Base-by-base conservation (phyloP, 495 filamentous ascomycete species). In the Hypomontagnella monticulosa region DNA sequence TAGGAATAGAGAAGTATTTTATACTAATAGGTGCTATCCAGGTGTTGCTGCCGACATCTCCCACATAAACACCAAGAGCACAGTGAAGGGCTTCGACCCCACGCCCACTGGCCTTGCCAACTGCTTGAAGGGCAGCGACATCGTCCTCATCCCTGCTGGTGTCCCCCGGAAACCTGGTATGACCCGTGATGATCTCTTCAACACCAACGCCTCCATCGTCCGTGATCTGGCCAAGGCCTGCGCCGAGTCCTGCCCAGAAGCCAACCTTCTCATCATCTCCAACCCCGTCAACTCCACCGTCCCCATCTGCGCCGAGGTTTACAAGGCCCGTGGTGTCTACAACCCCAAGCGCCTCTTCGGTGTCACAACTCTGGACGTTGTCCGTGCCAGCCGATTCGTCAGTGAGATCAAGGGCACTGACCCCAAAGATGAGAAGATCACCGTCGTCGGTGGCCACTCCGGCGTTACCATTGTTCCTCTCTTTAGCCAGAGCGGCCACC, bases 231-330 rank as follows among this genome's bases (percentile, higher is more conserved):
- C 95, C 78, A 97, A 99, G 88, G 93, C 93, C 69, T 88, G 87
- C 73, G 95, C 95, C 72, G 89, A 96, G 70, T 84, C 91, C 72
- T 84, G 88, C 77, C 96, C 95, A 59, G 85, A 99, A 46, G 96
- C 95, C 80, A 97, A 96, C 78, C 84, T 98, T 79, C 89, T 98
- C 74, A 88, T 99, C 84, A 99, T 99, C 81, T 87, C 93, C 79
- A 99, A 99, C 87, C 95, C 95, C 32, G 95, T 99, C 80, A 99
- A 99, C 91, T 96, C 91, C 73, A 99, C 95, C 70, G 96, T 99
- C 71, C 96, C 95, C 75, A 99, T 99, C 82, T 86, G 88, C 71
- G 89, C 95, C 75, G 96, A 99, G 85, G 87, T 98, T 77, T 97
- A 91, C 91, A 98, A 97, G 89, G 79, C 86, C 72, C 84, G 81